These are phyloP conservation scores for Oryza meyeriana DNA, from an alignment of 176 grass and related monocot genomes.

Conservation along the genomic window DNA sequence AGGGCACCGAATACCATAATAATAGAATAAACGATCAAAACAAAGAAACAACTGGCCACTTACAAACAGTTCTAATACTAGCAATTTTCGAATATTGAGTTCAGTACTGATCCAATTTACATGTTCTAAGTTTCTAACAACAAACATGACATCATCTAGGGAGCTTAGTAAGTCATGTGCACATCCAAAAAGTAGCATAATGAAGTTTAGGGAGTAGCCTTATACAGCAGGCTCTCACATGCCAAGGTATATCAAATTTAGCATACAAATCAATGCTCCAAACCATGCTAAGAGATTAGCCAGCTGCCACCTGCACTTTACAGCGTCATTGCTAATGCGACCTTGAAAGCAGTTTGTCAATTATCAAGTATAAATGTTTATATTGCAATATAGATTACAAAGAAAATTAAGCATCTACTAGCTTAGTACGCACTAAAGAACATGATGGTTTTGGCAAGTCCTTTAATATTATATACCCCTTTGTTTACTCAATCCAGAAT, in stretches of 20 bases:
- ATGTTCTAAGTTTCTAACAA: background rate
- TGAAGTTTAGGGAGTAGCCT: background rate
- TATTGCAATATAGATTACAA: background rate
- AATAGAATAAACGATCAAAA: background rate
- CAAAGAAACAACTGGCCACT: background rate
- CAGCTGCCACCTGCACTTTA: background rate
- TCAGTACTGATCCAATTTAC: background rate
- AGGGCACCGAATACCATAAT: constrained; percentile 61
- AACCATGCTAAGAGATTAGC: background rate
- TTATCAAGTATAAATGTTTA: background rate
- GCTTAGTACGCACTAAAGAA: too few relatives aligned
- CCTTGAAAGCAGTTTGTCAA: background rate
- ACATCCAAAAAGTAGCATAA: background rate
- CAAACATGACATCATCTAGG: background rate
- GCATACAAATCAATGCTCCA: background rate
- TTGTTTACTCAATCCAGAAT: too few relatives aligned
- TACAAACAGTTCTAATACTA: background rate
- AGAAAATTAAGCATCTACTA: background rate
- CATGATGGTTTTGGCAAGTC: too few relatives aligned
- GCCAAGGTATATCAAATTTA: background rate
- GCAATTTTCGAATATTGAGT: background rate
- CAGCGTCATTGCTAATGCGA: background rate
- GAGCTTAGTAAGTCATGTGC: background rate
- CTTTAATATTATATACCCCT: too few relatives aligned
- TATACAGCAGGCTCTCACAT: background rate